Conservation (phyloP, 768 basidiomycete species). For the Ramaria sp. region DNA sequence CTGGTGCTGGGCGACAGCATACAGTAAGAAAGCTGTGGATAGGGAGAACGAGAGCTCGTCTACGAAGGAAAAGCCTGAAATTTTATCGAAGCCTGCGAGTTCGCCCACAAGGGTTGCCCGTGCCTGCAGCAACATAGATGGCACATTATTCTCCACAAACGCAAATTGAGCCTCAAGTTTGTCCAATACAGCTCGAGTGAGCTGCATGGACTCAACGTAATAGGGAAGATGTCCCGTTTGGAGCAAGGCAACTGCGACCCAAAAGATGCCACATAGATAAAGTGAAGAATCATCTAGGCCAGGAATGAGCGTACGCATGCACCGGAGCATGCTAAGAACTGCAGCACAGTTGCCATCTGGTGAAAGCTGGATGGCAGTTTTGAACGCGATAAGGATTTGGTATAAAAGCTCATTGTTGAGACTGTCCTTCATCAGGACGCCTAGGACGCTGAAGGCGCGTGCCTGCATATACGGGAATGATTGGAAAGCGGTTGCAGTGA, state of each 20-base stretch:
- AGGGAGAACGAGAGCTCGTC: not conserved
- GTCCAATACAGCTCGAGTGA: conserved; percentile 37
- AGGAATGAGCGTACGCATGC: conserved; percentile 68
- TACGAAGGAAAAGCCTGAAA: not conserved
- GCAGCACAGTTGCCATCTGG: conserved; percentile 52
- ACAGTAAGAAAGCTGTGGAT: not conserved
- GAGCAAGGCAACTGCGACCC: conserved; percentile 78
- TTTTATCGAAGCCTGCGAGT: not conserved
- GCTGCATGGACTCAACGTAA: conserved; percentile 54
- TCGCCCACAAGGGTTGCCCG: not conserved
- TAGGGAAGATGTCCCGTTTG: conserved; percentile 62
- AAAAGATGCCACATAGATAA: conserved; percentile 68
- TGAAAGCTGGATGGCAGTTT: conserved; percentile 57
- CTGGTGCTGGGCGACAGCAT: not conserved
- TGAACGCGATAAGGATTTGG: conserved; percentile 84
- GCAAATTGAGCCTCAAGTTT: not conserved
- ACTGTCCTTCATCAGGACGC: conserved; percentile 65
- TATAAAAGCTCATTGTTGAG: conserved; percentile 90
- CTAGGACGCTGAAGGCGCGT: conserved; percentile 75
- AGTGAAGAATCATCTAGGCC: conserved; percentile 56
- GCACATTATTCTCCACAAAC: not conserved
- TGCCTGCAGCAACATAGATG: not conserved
- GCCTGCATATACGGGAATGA: conserved; percentile 80
- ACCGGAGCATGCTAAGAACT: conserved; percentile 78
- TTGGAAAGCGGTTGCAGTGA: conserved; percentile 84